phyloP scores from a whole-genome alignment of 2,329 filamentous ascomycete species.

The Venturia pyrina region DNA sequence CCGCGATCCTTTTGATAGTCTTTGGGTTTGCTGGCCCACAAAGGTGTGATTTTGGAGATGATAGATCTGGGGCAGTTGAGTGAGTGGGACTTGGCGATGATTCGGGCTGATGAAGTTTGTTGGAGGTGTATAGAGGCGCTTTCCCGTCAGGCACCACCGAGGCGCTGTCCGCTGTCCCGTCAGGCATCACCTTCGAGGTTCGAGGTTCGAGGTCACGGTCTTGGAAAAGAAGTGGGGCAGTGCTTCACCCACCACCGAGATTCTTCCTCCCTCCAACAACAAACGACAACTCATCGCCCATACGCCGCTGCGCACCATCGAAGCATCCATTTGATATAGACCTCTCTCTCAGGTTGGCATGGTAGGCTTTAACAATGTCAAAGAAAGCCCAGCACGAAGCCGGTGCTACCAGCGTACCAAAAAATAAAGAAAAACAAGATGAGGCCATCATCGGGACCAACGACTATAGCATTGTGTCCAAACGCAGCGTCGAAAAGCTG shows the following conservation, averaged over 20 bases:
- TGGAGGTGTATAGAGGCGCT: background rate
- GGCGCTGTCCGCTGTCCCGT: background rate
- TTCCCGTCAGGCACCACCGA: background rate
- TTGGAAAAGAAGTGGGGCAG: background rate
- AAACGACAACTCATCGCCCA: background rate
- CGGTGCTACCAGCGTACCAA: background rate
- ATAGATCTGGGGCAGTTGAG: background rate
- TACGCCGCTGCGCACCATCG: background rate
- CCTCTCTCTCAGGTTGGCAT: background rate
- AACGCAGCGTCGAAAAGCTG: constrained; percentile 81
- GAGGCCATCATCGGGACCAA: constrained; percentile 49
- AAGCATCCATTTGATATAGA: background rate
- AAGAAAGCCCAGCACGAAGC: background rate
- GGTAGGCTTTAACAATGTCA: background rate
- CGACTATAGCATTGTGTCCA: constrained; percentile 85
- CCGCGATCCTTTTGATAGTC: background rate
- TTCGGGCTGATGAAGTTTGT: background rate
- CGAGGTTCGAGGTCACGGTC: no score
- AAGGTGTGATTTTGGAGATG: background rate
- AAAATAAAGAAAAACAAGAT: constrained; percentile 9
- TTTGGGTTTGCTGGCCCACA: background rate
- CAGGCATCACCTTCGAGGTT: background rate
- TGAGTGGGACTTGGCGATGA: background rate
- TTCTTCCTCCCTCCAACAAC: background rate
- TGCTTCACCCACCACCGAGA: background rate